phyloP scores from a whole-genome alignment of 306 rosid species.

The Gleditsia sinensis region DNA sequence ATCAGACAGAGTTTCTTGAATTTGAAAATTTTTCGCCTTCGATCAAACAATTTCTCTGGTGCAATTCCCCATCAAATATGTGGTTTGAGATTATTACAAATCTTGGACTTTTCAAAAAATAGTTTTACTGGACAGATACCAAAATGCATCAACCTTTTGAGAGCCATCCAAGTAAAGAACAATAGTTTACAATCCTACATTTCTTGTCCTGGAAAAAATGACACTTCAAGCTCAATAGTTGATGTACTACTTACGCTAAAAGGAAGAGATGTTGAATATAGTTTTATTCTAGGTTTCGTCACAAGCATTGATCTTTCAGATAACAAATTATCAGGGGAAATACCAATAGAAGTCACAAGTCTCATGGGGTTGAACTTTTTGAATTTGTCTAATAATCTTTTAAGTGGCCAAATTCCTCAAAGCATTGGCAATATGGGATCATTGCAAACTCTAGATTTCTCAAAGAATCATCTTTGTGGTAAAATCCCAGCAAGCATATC shows the following conservation, averaged over 20 bases:
- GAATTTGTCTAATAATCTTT: conserved; percentile 36
- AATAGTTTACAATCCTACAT: background rate
- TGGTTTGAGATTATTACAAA: conserved; percentile 1
- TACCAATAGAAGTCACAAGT: conserved; percentile 26
- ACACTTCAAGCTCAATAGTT: background rate
- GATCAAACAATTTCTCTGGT: conserved; percentile 24
- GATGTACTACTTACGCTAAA: conserved; percentile 13
- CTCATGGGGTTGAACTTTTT: conserved; percentile 8
- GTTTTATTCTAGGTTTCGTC: conserved; percentile 8
- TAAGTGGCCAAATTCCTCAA: conserved; percentile 31
- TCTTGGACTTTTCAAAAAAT: conserved; percentile 32
- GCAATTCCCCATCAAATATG: conserved; percentile 30
- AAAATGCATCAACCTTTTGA: conserved; percentile 29
- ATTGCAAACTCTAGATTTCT: conserved; percentile 31
- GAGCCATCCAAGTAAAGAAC: background rate
- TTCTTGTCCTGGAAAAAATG: background rate
- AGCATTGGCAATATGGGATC: conserved; percentile 24
- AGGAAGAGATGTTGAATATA: conserved; percentile 36
- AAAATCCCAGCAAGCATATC: conserved; percentile 38
- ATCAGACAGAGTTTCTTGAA: conserved; percentile 12
- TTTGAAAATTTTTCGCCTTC: conserved; percentile 29
- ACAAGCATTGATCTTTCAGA: conserved; percentile 30
- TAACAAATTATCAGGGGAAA: conserved; percentile 11
- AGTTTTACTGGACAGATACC: conserved; percentile 19
- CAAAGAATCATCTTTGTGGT: conserved; percentile 34